Evolutionary conservation across 305 asterid species (phyloP), one percentile per base, ranked within the genome.

Genomic region (Fraxinus ornus): DNA sequence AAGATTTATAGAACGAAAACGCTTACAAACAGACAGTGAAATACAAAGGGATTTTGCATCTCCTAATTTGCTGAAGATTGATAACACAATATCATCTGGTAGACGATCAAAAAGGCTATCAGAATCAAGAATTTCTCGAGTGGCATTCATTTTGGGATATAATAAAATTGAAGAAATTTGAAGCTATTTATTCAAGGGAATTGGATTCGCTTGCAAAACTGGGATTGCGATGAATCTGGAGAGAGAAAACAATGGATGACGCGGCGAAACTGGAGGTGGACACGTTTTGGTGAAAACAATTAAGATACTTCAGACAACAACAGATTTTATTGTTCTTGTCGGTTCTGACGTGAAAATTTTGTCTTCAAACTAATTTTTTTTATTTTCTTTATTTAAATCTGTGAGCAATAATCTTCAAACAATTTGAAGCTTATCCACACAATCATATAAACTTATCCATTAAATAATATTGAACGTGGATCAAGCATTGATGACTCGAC

Each of bases 31-130:
- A 7, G 89, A 44, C 92, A 90, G 87, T 74, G 94, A 89, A 1
- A 74, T 36, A 41, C 92, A 91, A 26, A 91, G 82, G 7, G 95
- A 88, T 33, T 76, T 90, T 0, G 91, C 95, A 64, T 93, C 95
- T 15, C 80, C 87, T 64, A 93, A 28, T 66, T 88, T 89, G 83
- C 82, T 85, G 86, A 93, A 89, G 49, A 93, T 88, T 4, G 81
- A 76, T 0, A 79, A 87, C 7, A 90, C 84, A 33, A 91, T 70
- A 35, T 89, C 93, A 83, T 93, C 93, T 12, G 97, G 95, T 68
- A 93, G 68, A 2, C 87, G 87, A 30, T 89, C 93, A 82, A 93
- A 91, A 30, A 52, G 32, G 84, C 89, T 90, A 0, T 49, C 62
- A 52, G 80, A 66, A 21, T 21, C 13, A 19, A 35, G 7, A 33